Evolutionary conservation across 1,284 basidiomycete genomes (phyloP), one percentile per base, ranked within the genome.

Genomic region (Mycosarcoma mackinlayi): DNA sequence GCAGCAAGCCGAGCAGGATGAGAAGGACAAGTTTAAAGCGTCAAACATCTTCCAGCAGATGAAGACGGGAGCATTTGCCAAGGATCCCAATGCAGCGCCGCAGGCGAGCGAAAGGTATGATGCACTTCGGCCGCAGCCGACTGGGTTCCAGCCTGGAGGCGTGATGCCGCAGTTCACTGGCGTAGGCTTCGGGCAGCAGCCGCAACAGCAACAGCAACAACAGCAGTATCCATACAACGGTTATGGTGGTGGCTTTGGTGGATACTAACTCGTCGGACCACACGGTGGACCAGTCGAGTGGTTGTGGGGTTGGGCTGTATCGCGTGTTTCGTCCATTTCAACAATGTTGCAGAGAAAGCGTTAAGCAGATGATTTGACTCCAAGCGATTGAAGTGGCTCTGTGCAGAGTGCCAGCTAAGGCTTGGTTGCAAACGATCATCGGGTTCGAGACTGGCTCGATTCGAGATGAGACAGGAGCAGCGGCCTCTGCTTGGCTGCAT

Each of bases 81-180:
- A 73, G 45, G 75, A 77, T 42, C 50, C 77, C 27, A 74, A 71
- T 28, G 27, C 58, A 6, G 65, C 65, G 39, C 71, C 77, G 14
- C 77, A 79, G 59, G 37, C 63, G 60, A 75, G 71, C 48, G 77
- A 75, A 30, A 80, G 76, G 64, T 82, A 82, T 63, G 80, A 82
- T 44, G 75, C 80, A 11, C 56, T 82, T 35, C 71, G 79, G 27
- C 78, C 80, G 3, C 81, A 82, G 56, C 79, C 81, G 9, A 82
- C 80, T 3, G 79, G 80, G 8, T 82, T 80, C 69, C 69, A 75
- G 27, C 67, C 78, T 0, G 79, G 79, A 4, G 77, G 77, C 24
- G 78, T 80, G 35, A 73, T 76, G 64, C 74, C 72, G 34, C 74
- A 71, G 46, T 62, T 61, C 33, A 72, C 68, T 13, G 68, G 68